Evolutionary conservation across 306 rosid species (phyloP), one percentile per base, ranked within the genome.

Genomic region (Vigna unguiculata): DNA sequence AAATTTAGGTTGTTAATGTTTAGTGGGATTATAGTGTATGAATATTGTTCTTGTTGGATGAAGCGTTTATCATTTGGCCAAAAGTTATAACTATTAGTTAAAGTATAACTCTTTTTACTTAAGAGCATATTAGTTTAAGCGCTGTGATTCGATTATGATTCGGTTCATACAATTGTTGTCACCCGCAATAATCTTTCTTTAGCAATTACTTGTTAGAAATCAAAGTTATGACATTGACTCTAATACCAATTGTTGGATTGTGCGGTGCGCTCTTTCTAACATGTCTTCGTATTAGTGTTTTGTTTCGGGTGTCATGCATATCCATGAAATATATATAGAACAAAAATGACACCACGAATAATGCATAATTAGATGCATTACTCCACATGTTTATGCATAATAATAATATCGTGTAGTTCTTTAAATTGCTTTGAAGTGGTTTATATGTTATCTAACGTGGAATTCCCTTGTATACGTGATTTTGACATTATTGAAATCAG

Each of bases 1-100:
- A 60, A 3, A 45, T 43, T 74, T 20, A 9, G 46, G 48, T 28
- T 19, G 57, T 41, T 15, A 22, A 55, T 3, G 21, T 43, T 54
- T 67, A 38, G 52, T 76, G 40, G 67, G 40, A n/a, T 15, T 40
- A 54, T 65, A 24, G 19, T 16, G 69, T 38, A 19, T 61, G 55
- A 21, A 21, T 9, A 38, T 51, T 32, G 7, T 24, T 24, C 1
- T n/a, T 24, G 28, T 24, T 52, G 45, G n/a, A n/a, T n/a, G n/a
- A n/a, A n/a, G n/a, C n/a, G n/a, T n/a, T n/a, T n/a, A n/a, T n/a
- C n/a, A n/a, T n/a, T n/a, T n/a, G n/a, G n/a, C n/a, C n/a, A n/a
- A n/a, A n/a, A n/a, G n/a, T n/a, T n/a, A n/a, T n/a, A n/a, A n/a
- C n/a, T n/a, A n/a, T n/a, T n/a, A n/a, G n/a, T n/a, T n/a, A n/a